Evolutionary conservation across 139 green algal genomes (phyloP), one percentile per base, ranked within the genome.

Genomic region (Parachlorella kessleri): DNA sequence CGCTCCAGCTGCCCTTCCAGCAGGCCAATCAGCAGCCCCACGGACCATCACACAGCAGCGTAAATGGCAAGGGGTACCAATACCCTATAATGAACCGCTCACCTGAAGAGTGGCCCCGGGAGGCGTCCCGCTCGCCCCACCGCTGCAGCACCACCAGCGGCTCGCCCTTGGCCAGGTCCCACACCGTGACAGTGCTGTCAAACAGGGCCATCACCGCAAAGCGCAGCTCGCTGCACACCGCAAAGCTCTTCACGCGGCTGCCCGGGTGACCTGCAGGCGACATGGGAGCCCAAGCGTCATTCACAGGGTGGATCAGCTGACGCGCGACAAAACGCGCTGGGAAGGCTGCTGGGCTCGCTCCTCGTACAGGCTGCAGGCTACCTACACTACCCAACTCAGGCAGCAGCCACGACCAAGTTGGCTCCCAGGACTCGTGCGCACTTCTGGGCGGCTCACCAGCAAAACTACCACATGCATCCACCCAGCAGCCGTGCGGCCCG

Each of bases 151-250:
- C 76, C 1, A 59, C 55, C 54, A 67, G 35, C 7, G 67, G 70
- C 48, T 84, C 35, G 23, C 83, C 83, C 3, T 8, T 81, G 3
- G 32, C 53, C 73, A 94, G 69, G 77, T 95, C 86, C 77, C 85
- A 94, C 3, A 96, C 79, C 0, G 74, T 78, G 6, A 94, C 81
- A 1, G 83, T 95, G 66, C 76, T 88, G 86, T 97, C 93, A 68
- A 83, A 92, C 28, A 90, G 80, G 67, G 86, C 86, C 9, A 88
- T 63, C 6, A 89, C 83, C 1, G 78, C 85, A 1, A 54, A 37
- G 9, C 42, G 26, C 24, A 86, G 85, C 54, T 89, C 76, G 10
- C 59, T 66, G 6, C 82, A 91, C 10, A 86, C 86, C 3, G 90
- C 86, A 63, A 94, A 90, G 53, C 74, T 85, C 68, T 86, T 86